Evolutionary conservation across 2,329 filamentous ascomycete species (phyloP).

Genomic region (Penicillium expansum): DNA sequence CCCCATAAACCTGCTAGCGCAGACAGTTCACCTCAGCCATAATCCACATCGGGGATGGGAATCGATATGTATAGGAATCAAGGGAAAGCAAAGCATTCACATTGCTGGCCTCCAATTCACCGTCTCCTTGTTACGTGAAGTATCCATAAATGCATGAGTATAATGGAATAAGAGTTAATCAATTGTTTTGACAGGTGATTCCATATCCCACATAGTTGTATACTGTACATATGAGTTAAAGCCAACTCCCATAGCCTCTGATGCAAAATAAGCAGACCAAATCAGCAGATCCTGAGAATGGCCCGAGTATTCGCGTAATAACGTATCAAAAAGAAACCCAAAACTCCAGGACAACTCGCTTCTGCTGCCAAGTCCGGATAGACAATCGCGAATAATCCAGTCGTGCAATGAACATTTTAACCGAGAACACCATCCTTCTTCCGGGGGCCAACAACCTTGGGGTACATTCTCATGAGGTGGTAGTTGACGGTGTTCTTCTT

Average conservation of each 20-base stretch:
- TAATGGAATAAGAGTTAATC: slow-evolving; percentile 16
- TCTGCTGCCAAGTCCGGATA: slow-evolving; percentile 4
- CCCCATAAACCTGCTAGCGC: no score
- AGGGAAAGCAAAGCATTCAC: no score
- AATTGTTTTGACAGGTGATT: slow-evolving; percentile 20
- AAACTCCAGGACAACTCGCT: slow-evolving; percentile 19
- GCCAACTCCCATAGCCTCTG: slow-evolving; percentile 20
- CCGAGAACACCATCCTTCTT: slow-evolving; percentile 56
- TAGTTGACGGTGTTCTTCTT: slow-evolving; percentile 86
- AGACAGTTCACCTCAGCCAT: no score
- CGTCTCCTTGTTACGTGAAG: no score
- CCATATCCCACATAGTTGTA: slow-evolving; percentile 22
- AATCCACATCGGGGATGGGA: no score
- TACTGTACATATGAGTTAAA: slow-evolving; percentile 30
- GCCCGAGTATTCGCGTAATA: slow-evolving; percentile 3
- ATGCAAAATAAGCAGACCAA: slow-evolving; percentile 11
- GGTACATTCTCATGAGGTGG: slow-evolving; percentile 76
- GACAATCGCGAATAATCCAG: background rate
- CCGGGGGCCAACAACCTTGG: slow-evolving; percentile 68
- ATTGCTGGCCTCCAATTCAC: no score
- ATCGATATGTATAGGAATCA: no score
- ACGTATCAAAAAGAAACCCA: slow-evolving; percentile 16
- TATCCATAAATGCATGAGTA: background rate
- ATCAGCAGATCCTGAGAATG: slow-evolving; percentile 9
- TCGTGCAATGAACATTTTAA: slow-evolving; percentile 20